Conservation (phyloP, 1,139 yeast species). For the Martiniozyma asiatica region DNA sequence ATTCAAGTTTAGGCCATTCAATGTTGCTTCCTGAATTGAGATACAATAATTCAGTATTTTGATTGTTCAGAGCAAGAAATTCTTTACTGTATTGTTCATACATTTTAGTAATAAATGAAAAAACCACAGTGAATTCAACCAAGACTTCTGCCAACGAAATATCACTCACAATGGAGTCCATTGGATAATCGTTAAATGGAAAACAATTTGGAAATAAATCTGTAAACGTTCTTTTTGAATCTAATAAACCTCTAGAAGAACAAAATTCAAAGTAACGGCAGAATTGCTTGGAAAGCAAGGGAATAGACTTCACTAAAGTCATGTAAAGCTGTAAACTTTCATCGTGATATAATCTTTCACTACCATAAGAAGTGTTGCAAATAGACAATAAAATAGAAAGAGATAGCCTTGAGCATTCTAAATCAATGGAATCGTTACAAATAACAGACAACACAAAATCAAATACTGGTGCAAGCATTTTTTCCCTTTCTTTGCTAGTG, state of each 20-base stretch:
- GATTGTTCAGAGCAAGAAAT: conserved; percentile 6
- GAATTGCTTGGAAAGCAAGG: conserved; percentile 22
- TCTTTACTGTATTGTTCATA: conserved; percentile 5
- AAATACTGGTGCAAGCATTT: conserved; percentile 39
- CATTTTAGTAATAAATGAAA: conserved; percentile 34
- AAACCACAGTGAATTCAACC: conserved; percentile 54
- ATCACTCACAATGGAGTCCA: conserved; percentile 67
- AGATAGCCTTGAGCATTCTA: conserved; percentile 53
- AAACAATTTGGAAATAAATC: conserved; percentile 54
- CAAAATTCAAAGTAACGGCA: conserved; percentile 43
- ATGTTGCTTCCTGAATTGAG: conserved; percentile 2
- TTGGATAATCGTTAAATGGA: conserved; percentile 55
- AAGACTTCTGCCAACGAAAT: conserved; percentile 62
- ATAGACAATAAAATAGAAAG: conserved; percentile 43
- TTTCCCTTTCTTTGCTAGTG: conserved; percentile 24
- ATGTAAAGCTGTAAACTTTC: conserved; percentile 11
- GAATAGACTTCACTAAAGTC: conserved; percentile 12
- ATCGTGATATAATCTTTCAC: conserved; percentile 11
- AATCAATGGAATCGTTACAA: conserved; percentile 34
- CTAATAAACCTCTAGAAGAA: conserved; percentile 33
- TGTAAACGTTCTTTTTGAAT: conserved; percentile 52
- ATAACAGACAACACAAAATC: conserved; percentile 56
- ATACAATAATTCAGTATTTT: too few relatives aligned
- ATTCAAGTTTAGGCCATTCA: conserved; percentile 3
- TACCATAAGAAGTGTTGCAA: conserved; percentile 16